phyloP scores from a whole-genome alignment of 139 green algal species.

The Edaphochlamys debaryana region DNA sequence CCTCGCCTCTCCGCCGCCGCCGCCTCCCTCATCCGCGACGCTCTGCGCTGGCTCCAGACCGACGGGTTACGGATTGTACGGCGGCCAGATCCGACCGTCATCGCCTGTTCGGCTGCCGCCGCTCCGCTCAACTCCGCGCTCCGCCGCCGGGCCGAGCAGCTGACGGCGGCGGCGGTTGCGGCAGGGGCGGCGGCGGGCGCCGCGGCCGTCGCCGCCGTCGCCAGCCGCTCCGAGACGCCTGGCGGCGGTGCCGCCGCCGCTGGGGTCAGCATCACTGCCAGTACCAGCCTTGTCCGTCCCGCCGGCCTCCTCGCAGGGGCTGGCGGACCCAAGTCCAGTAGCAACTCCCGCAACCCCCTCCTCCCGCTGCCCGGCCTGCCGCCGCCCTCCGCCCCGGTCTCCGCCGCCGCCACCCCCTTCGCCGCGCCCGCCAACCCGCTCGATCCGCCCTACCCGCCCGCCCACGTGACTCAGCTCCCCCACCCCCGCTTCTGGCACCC shows the following conservation, averaged over 20 bases:
- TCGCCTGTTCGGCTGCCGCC: constrained; percentile 6
- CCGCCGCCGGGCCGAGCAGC: neutral
- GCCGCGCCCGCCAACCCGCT: too few relatives aligned
- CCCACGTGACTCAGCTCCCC: constrained; percentile 7
- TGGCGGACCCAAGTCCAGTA: too few relatives aligned
- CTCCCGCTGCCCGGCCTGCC: too few relatives aligned
- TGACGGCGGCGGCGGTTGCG: neutral
- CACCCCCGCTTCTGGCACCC: constrained; percentile 1
- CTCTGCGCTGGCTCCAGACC: neutral
- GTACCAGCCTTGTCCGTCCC: too few relatives aligned
- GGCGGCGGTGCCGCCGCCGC: too few relatives aligned
- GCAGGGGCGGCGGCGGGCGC: neutral
- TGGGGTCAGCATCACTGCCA: too few relatives aligned
- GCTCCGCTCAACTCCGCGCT: constrained; percentile 6
- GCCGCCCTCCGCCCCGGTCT: too few relatives aligned
- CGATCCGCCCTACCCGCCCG: neutral
- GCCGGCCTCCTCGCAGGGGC: too few relatives aligned
- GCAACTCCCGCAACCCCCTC: too few relatives aligned
- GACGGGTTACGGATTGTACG: neutral
- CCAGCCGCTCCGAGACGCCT: neutral
- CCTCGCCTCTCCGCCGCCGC: constrained; percentile 1
- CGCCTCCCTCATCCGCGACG: neutral
- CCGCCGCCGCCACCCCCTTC: too few relatives aligned
- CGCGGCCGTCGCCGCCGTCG: neutral
- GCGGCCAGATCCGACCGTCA: neutral